These are phyloP conservation scores for Hirschioporus abietinus DNA, from an alignment of 768 basidiomycete species.

Conservation along the genomic window DNA sequence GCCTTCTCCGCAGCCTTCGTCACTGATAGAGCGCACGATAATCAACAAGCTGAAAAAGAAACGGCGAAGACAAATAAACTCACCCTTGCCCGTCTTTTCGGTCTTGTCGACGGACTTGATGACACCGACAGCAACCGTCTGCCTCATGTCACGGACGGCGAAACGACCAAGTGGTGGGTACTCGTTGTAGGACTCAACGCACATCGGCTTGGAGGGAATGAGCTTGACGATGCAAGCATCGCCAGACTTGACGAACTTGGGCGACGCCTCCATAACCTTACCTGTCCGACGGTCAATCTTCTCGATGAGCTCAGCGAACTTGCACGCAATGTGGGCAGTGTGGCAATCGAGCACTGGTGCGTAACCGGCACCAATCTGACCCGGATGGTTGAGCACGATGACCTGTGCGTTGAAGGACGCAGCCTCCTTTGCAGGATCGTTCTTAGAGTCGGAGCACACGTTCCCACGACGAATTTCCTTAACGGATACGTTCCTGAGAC, in stretches of 20 bases:
- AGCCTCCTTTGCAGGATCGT: conserved; percentile 99
- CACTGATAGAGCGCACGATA: conserved; percentile 38
- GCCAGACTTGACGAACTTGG: conserved; percentile 99
- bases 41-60: not conserved
- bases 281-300: conserved; percentile 99
- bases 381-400: conserved; percentile 99
- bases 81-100: conserved; percentile 84
- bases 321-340: conserved; percentile 99
- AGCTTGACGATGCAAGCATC: conserved; percentile 99
- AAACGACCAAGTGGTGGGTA: conserved; percentile 99
- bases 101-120: conserved; percentile 98
- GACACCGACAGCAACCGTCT: conserved; percentile 98
- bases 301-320: conserved; percentile 97
- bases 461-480: conserved; percentile 99
- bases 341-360: conserved; percentile 99
- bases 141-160: conserved; percentile 99
- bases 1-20: conserved; percentile 97
- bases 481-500: conserved; percentile 91
- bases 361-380: conserved; percentile 99
- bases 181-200: conserved; percentile 89
- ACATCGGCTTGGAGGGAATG: conserved; percentile 94
- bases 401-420: conserved; percentile 99
- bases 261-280: conserved; percentile 79
- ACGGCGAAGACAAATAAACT: conserved; percentile 18
- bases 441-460: conserved; percentile 99